These are phyloP conservation scores for Leptographium flavum DNA, from an alignment of 2,329 filamentous ascomycete genomes.

Conservation along the genomic window DNA sequence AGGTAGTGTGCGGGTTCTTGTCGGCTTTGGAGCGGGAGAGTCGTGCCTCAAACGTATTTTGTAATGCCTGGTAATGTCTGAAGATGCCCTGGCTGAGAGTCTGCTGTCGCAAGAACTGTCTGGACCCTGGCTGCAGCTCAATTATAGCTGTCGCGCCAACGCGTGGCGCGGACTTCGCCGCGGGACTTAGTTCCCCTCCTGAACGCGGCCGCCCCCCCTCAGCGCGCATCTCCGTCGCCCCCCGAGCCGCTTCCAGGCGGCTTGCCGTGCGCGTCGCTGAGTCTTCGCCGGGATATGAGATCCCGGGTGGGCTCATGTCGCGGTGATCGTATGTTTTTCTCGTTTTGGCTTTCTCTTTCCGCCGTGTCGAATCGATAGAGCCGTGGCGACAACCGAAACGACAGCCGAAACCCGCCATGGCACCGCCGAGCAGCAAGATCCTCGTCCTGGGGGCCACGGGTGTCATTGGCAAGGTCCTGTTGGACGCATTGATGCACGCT, in stretches of 20 bases:
- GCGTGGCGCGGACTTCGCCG: not conserved
- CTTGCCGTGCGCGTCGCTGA: not conserved
- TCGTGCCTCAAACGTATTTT: not conserved
- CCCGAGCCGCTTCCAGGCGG: not conserved
- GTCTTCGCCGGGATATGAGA: not conserved
- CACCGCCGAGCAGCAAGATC: conserved; percentile 7
- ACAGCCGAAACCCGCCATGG: not conserved
- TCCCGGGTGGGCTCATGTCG: not conserved
- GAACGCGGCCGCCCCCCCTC: not conserved
- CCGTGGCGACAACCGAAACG: not conserved
- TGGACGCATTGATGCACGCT: conserved; percentile 17
- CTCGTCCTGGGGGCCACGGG: conserved; percentile 21
- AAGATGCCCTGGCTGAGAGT: too few relatives aligned
- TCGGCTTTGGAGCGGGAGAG: not conserved
- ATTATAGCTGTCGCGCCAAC: not conserved
- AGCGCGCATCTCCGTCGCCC: not conserved
- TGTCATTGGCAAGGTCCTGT: conserved; percentile 21
- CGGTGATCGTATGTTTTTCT: not conserved
- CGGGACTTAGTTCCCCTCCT: not conserved
- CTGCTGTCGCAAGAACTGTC: not conserved
- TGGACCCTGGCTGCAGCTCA: not conserved
- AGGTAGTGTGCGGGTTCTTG: not conserved
- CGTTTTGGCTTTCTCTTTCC: too few relatives aligned
- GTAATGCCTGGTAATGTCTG: too few relatives aligned
- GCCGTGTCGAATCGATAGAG: not conserved